Evolutionary conservation across 352 stramenopile genomes (phyloP), one percentile per base, ranked within the genome.

Genomic region (Phytophthora europaea): DNA sequence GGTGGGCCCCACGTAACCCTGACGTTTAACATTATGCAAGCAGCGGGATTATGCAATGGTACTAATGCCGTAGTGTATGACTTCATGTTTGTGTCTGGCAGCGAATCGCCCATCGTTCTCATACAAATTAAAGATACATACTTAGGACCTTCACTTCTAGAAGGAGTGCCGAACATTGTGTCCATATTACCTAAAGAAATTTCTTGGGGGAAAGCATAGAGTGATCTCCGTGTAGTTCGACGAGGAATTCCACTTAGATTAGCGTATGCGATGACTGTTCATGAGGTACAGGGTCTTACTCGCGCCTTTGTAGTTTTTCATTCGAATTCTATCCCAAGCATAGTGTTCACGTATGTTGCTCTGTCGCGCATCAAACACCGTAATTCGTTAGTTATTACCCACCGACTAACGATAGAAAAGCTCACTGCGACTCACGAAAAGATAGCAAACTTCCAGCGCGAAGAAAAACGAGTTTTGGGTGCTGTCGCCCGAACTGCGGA

Each of bases 271-370:
- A 36, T 38, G 50, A 36, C 26, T 36, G 50, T 34, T 36, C 22
- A 56, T n/a, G 40, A 56, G 34, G 50, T 56, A n/a, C 50, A 56
- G 40, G 26, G 26, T 20, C 26, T 56, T 18, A 38, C 50, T 22
- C 40, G 50, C 23, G 8, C 22, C 6, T 38, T 36, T n/a, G 50
- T 56, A 18, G 50, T 56, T 6, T 56, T 56, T 38, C 50, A 36
- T 56, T 20, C 50, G n/a, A n/a, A n/a, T n/a, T n/a, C n/a, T n/a
- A n/a, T n/a, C n/a, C 50, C 9, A 56, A 56, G 6, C n/a, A 22
- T 20, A 13, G 20, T 2, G 2, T 56, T 56, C 6, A 22, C 16
- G 20, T 56, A 56, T 53, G 47, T 53, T 28, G 47, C 47, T 26
- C n/a, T 53, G 6, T 53, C 16, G 10, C 5, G 47, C 16, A 53